Evolutionary conservation across 2,329 filamentous ascomycete genomes (phyloP).

Genomic region (Coniochaeta ligniaria): DNA sequence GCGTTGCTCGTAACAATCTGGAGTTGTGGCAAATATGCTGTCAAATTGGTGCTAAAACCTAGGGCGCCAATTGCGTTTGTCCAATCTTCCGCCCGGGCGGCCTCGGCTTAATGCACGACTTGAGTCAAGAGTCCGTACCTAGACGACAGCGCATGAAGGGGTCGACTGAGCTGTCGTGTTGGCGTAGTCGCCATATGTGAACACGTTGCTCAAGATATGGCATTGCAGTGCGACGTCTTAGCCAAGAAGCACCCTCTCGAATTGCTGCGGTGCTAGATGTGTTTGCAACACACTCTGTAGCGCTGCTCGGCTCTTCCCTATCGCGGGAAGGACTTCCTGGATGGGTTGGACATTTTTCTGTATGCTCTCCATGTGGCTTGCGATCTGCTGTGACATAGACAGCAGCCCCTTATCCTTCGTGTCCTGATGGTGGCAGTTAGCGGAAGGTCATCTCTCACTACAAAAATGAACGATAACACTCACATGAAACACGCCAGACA

Average conservation of each 20-base stretch:
- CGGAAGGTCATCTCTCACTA: not conserved
- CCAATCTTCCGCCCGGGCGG: not conserved
- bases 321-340: constrained; percentile 41
- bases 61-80: not conserved
- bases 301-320: constrained; percentile 39
- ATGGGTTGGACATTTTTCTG: constrained; percentile 46
- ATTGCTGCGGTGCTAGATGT: constrained; percentile 35
- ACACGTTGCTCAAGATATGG: not conserved
- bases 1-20: not conserved
- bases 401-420: constrained; percentile 34
- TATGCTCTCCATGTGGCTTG: constrained; percentile 50
- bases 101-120: not conserved
- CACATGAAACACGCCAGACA: constrained; percentile 22
- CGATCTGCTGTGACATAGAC: constrained; percentile 39
- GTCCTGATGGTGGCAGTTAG: constrained; percentile 17
- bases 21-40: not conserved
- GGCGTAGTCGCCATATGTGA: not conserved
- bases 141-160: no score
- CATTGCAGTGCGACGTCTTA: constrained; percentile 4
- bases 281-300: constrained; percentile 40
- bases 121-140: no score
- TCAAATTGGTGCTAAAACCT: not conserved
- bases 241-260: constrained; percentile 42
- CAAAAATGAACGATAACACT: constrained; percentile 3
- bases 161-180: not conserved